phyloP scores from a whole-genome alignment of 345 rosid species.

The Camelina neglecta region DNA sequence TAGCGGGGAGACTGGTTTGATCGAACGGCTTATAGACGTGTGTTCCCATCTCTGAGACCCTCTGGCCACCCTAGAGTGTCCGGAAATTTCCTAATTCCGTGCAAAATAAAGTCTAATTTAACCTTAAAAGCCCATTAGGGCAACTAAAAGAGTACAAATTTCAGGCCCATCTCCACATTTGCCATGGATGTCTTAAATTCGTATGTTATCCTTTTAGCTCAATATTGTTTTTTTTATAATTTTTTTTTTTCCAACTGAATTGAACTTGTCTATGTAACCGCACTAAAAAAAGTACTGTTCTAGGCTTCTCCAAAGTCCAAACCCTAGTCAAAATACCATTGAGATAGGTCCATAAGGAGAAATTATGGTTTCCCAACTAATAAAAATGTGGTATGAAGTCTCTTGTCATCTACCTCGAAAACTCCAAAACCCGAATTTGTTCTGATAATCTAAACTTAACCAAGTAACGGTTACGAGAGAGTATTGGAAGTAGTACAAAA shows the following conservation, averaged over 20 bases:
- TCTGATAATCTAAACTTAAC: slow-evolving; percentile 20
- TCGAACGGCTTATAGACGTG: not conserved
- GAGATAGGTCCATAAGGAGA: not conserved
- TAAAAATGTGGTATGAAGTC: not conserved
- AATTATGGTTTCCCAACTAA: not conserved
- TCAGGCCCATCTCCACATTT: no score
- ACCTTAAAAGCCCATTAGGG: not conserved
- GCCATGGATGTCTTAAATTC: not conserved
- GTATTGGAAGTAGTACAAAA: not conserved
- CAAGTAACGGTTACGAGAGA: slow-evolving; percentile 16
- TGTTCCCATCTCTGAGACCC: not conserved
- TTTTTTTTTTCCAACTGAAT: not conserved
- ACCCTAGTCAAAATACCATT: not conserved
- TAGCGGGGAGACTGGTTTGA: not conserved
- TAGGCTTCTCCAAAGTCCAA: not conserved
- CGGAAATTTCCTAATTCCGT: not conserved
- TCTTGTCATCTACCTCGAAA: not conserved
- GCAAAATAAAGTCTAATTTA: not conserved
- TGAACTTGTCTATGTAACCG: not conserved
- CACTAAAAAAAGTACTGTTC: not conserved
- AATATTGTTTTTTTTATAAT: no score
- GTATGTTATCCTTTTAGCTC: not conserved
- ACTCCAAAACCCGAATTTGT: not conserved
- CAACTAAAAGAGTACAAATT: no score
- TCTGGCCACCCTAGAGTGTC: not conserved